Conservation (phyloP, 75 land plant genomes). For the Larix kaempferi region DNA sequence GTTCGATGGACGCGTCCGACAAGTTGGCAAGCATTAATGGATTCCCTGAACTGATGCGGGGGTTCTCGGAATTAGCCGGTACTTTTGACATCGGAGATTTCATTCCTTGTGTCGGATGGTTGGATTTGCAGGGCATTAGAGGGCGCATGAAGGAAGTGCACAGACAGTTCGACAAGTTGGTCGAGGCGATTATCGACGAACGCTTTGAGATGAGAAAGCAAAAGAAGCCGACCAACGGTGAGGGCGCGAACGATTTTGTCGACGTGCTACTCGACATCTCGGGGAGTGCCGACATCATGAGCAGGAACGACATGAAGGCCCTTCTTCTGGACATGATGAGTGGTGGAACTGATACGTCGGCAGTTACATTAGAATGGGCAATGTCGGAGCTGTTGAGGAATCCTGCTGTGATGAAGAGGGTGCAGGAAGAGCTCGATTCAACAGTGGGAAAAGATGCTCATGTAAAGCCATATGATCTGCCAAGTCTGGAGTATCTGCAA, state of each 20-base stretch:
- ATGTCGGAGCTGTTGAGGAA: no score
- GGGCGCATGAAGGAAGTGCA: background rate
- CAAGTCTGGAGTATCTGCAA: no score
- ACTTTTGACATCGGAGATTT: constrained; percentile 14
- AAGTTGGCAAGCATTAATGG: background rate
- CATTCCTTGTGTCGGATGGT: constrained; percentile 12
- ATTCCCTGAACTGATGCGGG: constrained; percentile 8
- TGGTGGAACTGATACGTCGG: no score
- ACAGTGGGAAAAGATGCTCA: no score
- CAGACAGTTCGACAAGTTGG: background rate
- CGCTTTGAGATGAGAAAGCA: background rate
- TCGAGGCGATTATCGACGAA: background rate
- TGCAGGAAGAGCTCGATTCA: no score
- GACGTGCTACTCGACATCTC: background rate
- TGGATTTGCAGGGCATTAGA: constrained; percentile 15
- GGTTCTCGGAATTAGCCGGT: background rate
- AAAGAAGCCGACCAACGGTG: background rate
- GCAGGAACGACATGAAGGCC: no score
- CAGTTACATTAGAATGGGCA: no score
- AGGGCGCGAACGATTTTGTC: background rate
- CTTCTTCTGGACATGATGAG: no score
- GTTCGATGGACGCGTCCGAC: background rate
- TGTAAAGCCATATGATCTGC: no score
- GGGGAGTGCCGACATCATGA: no score
- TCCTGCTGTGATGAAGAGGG: no score